These are phyloP conservation scores for Rhynchosporium graminicola DNA, from an alignment of 2,329 filamentous ascomycete genomes.

Conservation along the genomic window DNA sequence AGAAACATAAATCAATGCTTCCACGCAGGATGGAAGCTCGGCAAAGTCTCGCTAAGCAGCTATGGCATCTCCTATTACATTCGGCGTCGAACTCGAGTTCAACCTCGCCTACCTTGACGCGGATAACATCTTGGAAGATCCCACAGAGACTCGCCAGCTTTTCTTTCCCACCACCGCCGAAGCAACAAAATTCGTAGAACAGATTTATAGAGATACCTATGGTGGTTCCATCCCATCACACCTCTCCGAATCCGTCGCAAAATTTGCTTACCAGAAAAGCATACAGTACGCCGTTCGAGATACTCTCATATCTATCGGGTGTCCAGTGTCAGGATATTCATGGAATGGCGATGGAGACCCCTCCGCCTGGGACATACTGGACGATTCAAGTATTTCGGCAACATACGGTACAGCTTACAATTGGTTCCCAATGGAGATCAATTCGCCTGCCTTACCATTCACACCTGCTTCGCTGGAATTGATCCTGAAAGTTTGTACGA, in stretches of 20 bases:
- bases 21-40: too few relatives aligned
- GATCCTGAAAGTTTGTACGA: constrained; percentile 15
- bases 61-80: constrained; percentile 5
- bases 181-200: not conserved
- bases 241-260: too few relatives aligned
- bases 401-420: not conserved
- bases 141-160: not conserved
- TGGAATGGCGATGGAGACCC: not conserved
- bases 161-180: not conserved
- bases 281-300: not conserved
- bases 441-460: constrained; percentile 8
- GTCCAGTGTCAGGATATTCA: not conserved
- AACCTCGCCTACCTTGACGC: not conserved
- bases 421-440: constrained; percentile 7
- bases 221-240: too few relatives aligned
- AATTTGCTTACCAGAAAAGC: not conserved
- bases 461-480: not conserved
- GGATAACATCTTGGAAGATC: not conserved
- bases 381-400: not conserved
- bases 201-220: too few relatives aligned
- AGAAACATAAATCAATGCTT: too few relatives aligned
- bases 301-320: not conserved
- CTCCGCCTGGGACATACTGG: not conserved
- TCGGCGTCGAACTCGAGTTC: constrained; percentile 13
- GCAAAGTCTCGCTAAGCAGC: not conserved